A percentile compares a stretch with the other conserved stretches of the same genome.
phyloP scores from a whole-genome alignment of 768 basidiomycete genomes.

The Agrocybe praecox region DNA sequence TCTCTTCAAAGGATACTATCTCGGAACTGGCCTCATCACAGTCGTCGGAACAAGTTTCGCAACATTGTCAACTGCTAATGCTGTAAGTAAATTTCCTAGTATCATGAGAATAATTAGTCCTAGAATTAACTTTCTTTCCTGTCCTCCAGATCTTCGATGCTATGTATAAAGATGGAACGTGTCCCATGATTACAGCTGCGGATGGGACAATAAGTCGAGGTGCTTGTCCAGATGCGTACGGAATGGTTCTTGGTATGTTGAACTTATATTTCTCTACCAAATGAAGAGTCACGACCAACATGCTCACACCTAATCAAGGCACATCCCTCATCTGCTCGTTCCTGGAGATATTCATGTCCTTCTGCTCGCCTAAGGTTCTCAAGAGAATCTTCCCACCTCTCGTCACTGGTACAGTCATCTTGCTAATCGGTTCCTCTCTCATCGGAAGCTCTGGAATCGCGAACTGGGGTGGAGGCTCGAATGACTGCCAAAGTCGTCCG shows the following conservation, averaged over 20 bases:
- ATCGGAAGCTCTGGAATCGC: constrained; percentile 74
- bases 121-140: not conserved
- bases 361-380: constrained; percentile 65
- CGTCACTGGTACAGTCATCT: constrained; percentile 80
- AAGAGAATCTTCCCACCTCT: constrained; percentile 78
- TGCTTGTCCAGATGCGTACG: constrained; percentile 80
- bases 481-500: constrained; percentile 65
- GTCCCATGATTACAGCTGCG: constrained; percentile 54
- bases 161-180: constrained; percentile 81
- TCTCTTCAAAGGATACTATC: constrained; percentile 63
- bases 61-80: constrained; percentile 72
- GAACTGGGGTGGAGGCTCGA: constrained; percentile 87
- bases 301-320: constrained; percentile 36
- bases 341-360: constrained; percentile 78
- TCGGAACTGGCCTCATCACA: constrained; percentile 80
- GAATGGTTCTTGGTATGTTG: constrained; percentile 66
- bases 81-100: constrained; percentile 41
- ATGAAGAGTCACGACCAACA: not conserved
- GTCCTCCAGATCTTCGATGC: constrained; percentile 64
- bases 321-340: constrained; percentile 79
- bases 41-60: constrained; percentile 85
- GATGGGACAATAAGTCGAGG: constrained; percentile 63
- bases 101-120: not conserved
- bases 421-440: constrained; percentile 80
- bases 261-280: not conserved